Base-by-base conservation (phyloP, 305 asterid genomes). In the Solanum hybrid region DNA sequence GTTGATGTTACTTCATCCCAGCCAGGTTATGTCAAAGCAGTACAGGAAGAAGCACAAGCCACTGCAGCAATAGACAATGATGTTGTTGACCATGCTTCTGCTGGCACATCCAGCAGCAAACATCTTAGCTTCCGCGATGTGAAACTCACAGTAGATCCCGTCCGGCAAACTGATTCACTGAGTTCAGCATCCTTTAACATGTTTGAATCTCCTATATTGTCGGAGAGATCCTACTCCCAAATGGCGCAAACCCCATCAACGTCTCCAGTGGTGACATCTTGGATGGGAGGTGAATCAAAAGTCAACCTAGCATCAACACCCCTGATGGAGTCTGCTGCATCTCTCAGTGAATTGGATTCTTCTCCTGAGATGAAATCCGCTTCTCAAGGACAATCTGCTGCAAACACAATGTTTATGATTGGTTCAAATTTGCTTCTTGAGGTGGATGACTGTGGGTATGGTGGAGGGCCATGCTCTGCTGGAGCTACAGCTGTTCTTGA, bases 401-500 rank as follows among this genome's bases (percentile, higher is more conserved):
- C 97, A 83, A 93, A 91, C 92, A 70, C 92, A 70, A 90, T 93
- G 89, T 95, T 95, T 89, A 91, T 90, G 0, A 92, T 95, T 32
- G 95, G 93, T 91, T 93, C 99, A 36, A 95, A 93, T 88, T 96
- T 95, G 89, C 97, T 98, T 88, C 97, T 98, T 91, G 98, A 97
- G 91, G 98, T 98, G 89, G 99, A 98, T 92, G 98, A 98, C 90
- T 95, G 96, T 93, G 99, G 99, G 87, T 97, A 98, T 92, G 99
- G 99, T 88, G 99, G 99, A 20, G 99, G 99, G 39, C 99, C 99
- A n/a, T 98, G 99, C 90, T 97, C 99, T 89, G 98, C 99, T 91
- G 99, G 98, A 80, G 99, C 99, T 87, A 94, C 98, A 91, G 99
- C 99, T 90, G 93, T 98, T 93, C 92, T 97, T 68, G 99, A 98